Conservation (phyloP, 306 rosid species). For the Psophocarpus tetragonolobus region DNA sequence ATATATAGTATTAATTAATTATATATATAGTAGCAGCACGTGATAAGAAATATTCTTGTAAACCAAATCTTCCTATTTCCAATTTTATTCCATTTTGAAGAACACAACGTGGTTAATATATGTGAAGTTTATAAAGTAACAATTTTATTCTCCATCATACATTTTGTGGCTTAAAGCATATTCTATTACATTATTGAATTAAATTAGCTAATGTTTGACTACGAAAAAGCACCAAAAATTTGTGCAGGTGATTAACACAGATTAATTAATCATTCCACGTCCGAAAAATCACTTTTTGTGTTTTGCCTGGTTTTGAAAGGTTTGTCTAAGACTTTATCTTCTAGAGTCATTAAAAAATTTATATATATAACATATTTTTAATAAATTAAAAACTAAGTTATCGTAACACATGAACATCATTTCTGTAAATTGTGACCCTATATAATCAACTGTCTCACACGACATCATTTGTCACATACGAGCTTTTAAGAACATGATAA, state of each 20-base stretch:
- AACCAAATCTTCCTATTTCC: neutral
- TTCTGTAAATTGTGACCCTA: neutral
- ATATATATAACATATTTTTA: no score
- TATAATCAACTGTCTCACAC: neutral
- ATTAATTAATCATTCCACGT: neutral
- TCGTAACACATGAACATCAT: neutral
- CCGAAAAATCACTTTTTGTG: neutral
- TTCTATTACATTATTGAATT: slow-evolving; percentile 13
- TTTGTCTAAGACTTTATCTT: neutral
- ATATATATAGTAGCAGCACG: neutral
- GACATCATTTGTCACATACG: neutral
- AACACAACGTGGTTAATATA: neutral
- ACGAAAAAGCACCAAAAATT: neutral
- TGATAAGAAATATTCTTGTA: neutral
- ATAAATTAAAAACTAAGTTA: neutral
- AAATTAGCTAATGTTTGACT: neutral
- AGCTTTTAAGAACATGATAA: neutral
- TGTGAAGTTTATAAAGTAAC: neutral
- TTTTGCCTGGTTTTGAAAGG: neutral
- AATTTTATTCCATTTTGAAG: neutral
- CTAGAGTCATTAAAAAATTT: neutral
- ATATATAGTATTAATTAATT: neutral
- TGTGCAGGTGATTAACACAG: neutral
- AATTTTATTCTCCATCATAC: neutral
- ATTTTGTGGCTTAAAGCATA: neutral